Conservation (phyloP, 164 flowering plant genomes). For the Vitis labrusca region DNA sequence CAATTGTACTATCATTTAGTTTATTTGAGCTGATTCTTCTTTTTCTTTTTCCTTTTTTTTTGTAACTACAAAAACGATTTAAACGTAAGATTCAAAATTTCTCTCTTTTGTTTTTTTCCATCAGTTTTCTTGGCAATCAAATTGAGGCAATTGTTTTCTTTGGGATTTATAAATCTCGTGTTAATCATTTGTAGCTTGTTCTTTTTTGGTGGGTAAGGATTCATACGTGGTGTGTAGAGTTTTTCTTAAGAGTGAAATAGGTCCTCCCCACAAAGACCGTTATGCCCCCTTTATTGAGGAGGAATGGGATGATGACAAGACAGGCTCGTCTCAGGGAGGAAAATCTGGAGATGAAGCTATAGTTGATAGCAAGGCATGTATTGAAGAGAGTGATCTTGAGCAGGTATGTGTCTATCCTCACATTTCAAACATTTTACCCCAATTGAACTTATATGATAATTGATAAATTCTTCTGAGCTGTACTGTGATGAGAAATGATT, state of each 20-base stretch:
- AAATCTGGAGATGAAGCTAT: conserved; percentile 29
- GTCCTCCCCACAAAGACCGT: conserved; percentile 58
- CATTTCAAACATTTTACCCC: no score
- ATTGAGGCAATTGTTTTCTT: neutral
- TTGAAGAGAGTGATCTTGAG: conserved; percentile 19
- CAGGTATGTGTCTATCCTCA: conserved; percentile 25
- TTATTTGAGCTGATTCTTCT: no score
- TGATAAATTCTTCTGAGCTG: no score
- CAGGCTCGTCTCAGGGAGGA: conserved; percentile 34
- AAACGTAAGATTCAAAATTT: no score
- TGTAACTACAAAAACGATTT: no score
- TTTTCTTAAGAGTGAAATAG: conserved; percentile 59
- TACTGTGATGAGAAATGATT: no score
- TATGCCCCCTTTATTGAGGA: conserved; percentile 68
- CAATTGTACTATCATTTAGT: no score
- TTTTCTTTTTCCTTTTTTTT: no score
- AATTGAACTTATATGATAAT: no score
- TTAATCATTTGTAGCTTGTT: neutral
- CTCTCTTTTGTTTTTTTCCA: neutral
- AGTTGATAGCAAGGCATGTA: conserved; percentile 22
- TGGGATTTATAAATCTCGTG: conserved; percentile 2
- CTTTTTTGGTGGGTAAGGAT: conserved; percentile 38
- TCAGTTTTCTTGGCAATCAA: neutral
- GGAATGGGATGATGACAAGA: conserved; percentile 53
- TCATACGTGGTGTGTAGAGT: conserved; percentile 62